Evolutionary conservation across 108 stramenopile genomes (phyloP).

Genomic region (Cyclotella atomus): DNA sequence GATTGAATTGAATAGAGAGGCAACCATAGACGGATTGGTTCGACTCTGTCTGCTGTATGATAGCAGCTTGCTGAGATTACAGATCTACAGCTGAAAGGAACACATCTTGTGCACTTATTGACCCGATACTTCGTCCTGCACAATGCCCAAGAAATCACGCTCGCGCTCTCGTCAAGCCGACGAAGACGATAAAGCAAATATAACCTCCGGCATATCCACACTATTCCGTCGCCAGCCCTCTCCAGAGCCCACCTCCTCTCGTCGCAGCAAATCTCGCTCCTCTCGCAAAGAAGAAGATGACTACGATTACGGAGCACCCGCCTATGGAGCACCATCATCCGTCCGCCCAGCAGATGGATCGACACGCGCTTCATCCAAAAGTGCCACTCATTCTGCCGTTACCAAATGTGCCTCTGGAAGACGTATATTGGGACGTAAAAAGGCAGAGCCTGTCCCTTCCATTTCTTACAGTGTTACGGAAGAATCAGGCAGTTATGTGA

Average conservation of each 20-base stretch:
- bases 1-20: no score
- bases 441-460: not conserved
- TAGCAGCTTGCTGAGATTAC: no score
- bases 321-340: not conserved
- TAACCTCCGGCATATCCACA: conserved; percentile 38
- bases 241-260: conserved; percentile 1
- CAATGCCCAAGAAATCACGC: not conserved
- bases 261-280: no score
- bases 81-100: not conserved
- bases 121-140: not conserved
- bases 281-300: no score
- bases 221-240: conserved; percentile 39
- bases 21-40: no score
- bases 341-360: conserved; percentile 9
- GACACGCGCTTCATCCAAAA: no score
- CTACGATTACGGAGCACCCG: not conserved
- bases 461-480: conserved; percentile 1
- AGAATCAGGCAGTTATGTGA: not conserved
- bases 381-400: not conserved
- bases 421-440: not conserved
- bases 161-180: not conserved
- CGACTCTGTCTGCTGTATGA: no score
- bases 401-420: not conserved
- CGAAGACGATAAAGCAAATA: not conserved
- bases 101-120: not conserved